A percentile compares a stretch with the other conserved stretches of the same genome.
Conservation (phyloP, 176 grass and related monocot species). For the Musa troglodytarum region DNA sequence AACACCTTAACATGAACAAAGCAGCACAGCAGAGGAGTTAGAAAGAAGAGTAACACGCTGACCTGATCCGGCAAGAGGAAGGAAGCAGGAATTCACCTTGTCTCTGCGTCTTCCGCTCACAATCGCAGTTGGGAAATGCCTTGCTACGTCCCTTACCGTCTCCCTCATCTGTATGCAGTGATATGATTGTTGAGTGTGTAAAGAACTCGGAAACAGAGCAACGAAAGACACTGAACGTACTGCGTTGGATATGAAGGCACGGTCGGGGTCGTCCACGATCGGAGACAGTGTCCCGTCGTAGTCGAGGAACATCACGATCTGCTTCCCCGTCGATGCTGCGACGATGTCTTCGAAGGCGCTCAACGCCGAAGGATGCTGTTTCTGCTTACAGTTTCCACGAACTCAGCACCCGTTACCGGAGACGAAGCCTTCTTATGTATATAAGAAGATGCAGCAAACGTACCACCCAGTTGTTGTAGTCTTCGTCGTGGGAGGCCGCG, state of each 20-base stretch:
- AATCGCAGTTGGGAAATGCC: constrained; percentile 62
- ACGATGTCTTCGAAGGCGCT: constrained; percentile 36
- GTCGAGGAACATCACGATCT: constrained; percentile 69
- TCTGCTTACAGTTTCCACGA: constrained; percentile 16
- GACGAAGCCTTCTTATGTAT: too few relatives aligned
- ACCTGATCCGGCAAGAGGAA: neutral
- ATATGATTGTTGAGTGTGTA: neutral
- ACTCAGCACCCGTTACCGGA: neutral
- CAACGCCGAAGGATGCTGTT: constrained; percentile 66
- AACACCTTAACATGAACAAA: constrained; percentile 33
- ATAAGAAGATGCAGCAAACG: neutral
- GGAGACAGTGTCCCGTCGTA: constrained; percentile 80
- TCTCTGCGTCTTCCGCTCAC: constrained; percentile 58
- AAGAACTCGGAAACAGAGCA: neutral
- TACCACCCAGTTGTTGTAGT: constrained; percentile 47
- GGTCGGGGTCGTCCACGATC: constrained; percentile 71
- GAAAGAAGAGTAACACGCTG: neutral
- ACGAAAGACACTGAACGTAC: constrained; percentile 14
- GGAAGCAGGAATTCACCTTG: constrained; percentile 32
- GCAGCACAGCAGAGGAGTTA: too few relatives aligned
- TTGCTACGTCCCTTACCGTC: constrained; percentile 47
- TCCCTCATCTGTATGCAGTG: constrained; percentile 46
- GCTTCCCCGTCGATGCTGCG: constrained; percentile 44
- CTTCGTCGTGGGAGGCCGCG: constrained; percentile 13
- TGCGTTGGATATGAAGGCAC: constrained; percentile 60